Percentiles rank a stretch among this genome's conserved stretches.
These are phyloP conservation scores for Cryptococcus maquisensis DNA, from an alignment of 1,284 basidiomycete genomes.

Conservation along the genomic window DNA sequence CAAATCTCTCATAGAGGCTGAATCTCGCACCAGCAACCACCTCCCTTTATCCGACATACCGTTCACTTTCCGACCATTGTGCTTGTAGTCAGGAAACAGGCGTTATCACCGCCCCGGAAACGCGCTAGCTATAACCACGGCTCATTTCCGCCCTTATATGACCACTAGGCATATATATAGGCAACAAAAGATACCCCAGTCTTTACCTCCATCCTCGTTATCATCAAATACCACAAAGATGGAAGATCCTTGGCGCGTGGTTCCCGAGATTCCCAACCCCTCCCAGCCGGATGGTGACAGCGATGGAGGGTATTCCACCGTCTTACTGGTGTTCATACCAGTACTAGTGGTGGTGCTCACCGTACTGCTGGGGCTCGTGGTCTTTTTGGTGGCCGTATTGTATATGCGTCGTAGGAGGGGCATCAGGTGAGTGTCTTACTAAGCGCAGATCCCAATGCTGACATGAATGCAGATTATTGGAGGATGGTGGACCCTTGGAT, in stretches of 20 bases:
- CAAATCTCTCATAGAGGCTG: too few relatives aligned
- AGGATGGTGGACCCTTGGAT: slow-evolving; percentile 88
- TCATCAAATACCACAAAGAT: slow-evolving; percentile 14
- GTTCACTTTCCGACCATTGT: neutral
- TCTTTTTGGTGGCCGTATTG: slow-evolving; percentile 82
- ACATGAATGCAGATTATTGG: slow-evolving; percentile 58
- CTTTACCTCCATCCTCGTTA: slow-evolving; percentile 36
- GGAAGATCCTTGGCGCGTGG: slow-evolving; percentile 3
- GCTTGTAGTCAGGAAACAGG: neutral
- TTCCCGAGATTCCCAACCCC: slow-evolving; percentile 3
- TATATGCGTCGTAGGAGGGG: slow-evolving; percentile 73
- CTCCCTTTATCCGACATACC: neutral
- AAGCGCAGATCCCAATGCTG: slow-evolving; percentile 8
- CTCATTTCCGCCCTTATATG: neutral
- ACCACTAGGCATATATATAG: neutral
- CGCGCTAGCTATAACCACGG: neutral
- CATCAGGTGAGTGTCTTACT: slow-evolving; percentile 52
- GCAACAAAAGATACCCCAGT: neutral
- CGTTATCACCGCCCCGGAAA: neutral
- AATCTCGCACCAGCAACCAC: neutral
- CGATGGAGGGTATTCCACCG: slow-evolving; percentile 29
- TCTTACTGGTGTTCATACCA: slow-evolving; percentile 56
- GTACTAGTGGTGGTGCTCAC: slow-evolving; percentile 88
- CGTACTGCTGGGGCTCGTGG: slow-evolving; percentile 82
- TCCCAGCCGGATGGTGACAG: slow-evolving; percentile 2